Evolutionary conservation across 2,329 filamentous ascomycete genomes (phyloP).

Genomic region (Verruconis gallopava): DNA sequence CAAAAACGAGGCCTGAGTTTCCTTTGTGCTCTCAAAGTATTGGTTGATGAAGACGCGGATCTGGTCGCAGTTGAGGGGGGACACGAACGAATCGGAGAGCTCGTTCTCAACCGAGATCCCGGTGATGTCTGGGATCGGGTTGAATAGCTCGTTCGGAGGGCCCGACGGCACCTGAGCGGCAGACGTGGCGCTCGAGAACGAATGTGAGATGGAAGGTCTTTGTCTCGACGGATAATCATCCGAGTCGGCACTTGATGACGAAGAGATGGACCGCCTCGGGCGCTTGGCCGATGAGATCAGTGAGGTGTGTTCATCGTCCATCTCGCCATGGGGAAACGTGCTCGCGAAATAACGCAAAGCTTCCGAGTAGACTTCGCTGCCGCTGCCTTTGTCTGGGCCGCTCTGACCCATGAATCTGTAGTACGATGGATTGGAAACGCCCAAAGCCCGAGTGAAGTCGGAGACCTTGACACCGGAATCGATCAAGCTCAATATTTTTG

Average conservation of each 20-base stretch:
- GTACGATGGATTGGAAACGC: constrained; percentile 24
- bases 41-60: constrained; percentile 38
- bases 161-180: not conserved
- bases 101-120: constrained; percentile 31
- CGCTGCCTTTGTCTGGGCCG: constrained; percentile 25
- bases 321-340: constrained; percentile 20
- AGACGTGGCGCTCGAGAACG: not conserved
- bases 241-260: not conserved
- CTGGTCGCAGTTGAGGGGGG: constrained; percentile 40
- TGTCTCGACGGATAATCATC: not conserved
- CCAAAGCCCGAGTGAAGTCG: constrained; percentile 29
- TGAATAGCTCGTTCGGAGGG: not conserved
- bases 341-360: constrained; percentile 35
- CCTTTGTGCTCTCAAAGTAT: constrained; percentile 32
- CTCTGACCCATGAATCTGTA: constrained; percentile 37
- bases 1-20: constrained; percentile 41
- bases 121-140: not conserved
- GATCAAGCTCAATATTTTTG: constrained; percentile 31
- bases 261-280: not conserved
- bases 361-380: constrained; percentile 18
- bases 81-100: constrained; percentile 25
- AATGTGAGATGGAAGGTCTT: not conserved
- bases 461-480: constrained; percentile 31
- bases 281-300: constrained; percentile 16
- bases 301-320: constrained; percentile 35